Base-by-base conservation (phyloP, 768 basidiomycete species). In the Suillus clintonianus region DNA sequence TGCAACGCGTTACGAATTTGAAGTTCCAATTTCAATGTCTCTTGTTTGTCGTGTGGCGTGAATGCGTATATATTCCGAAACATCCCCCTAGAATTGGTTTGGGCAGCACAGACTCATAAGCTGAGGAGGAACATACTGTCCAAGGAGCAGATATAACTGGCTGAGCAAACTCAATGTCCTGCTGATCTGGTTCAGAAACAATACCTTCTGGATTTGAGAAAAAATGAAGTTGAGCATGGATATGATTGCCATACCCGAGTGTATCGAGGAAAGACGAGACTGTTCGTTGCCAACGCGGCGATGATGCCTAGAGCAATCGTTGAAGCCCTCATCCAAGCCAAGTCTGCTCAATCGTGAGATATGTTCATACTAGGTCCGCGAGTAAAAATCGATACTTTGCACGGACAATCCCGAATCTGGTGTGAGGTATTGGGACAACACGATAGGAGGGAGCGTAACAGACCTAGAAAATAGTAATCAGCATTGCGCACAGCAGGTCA, bases 241-340 rank as follows among this genome's bases (percentile, higher is more conserved):
- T 10, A 41, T 4, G n/a, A 61, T 51, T 5, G 9, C 63, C 75
- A 36, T 68, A 83, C 82, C 58, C 82, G 74, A 68, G 80, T 80
- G 65, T 84, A 81, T 48, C 80, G 76, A 50, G 83, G 83, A 64
- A 81, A 84, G 8, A 84, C 61, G 6, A 83, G 51, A 36, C 76
- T 78, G 65, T 83, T 84, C 72, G 80, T 73, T 32, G 76, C 45
- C 10, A 85, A 67, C 5, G 83, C 84, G 15, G 76, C 77, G 30
- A 83, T 64, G 59, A 85, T 82, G 13, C 83, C 83, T 22, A 76
- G 72, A 57, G 74, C 72, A 34, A 85, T 85, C 74, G 81, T 78
- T 3, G 70, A 65, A 17, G 76, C 79, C 54, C 82, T 75, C 50
- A 78, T 71, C 13, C 76, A 65, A 15, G 81, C 78, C 10, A 84